phyloP scores from a whole-genome alignment of 1,139 yeast species.

The Tardiomyces blankii region DNA sequence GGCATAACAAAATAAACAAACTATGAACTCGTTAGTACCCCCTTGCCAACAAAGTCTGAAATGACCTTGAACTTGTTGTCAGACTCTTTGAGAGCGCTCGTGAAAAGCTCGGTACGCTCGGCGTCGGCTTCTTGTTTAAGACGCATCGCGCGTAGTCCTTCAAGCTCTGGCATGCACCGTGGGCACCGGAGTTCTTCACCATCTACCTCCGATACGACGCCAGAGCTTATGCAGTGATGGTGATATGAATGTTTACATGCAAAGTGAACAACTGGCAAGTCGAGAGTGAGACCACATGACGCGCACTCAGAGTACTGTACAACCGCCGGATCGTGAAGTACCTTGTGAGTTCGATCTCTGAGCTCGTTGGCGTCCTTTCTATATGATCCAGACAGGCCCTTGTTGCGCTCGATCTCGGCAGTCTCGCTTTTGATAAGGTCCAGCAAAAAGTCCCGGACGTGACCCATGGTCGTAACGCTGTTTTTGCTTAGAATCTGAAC shows the following conservation, averaged over 20 bases:
- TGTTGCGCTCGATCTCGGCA: constrained; percentile 58
- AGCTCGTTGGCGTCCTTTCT: constrained; percentile 52
- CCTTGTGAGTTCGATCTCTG: constrained; percentile 40
- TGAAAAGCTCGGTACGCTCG: constrained; percentile 53
- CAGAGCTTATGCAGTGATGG: constrained; percentile 52
- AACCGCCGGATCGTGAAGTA: constrained; percentile 44
- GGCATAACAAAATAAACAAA: background rate
- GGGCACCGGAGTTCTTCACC: constrained; percentile 46
- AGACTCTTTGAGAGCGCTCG: constrained; percentile 44
- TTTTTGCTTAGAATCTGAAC: constrained; percentile 55
- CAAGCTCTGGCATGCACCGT: constrained; percentile 55
- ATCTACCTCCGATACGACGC: constrained; percentile 11
- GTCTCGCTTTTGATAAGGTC: constrained; percentile 51
- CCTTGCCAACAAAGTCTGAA: constrained; percentile 76
- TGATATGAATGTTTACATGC: constrained; percentile 84
- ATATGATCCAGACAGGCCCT: constrained; percentile 56
- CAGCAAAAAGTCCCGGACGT: constrained; percentile 58
- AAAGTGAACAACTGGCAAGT: constrained; percentile 75
- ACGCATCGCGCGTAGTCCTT: constrained; percentile 49
- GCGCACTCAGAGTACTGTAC: constrained; percentile 64
- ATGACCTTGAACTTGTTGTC: constrained; percentile 64
- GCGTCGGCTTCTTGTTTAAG: constrained; percentile 51
- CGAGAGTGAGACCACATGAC: constrained; percentile 57
- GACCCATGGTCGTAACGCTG: constrained; percentile 60
- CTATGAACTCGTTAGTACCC: constrained; percentile 29